phyloP scores from a whole-genome alignment of 768 basidiomycete species.

The Xerocomellus intermedius region DNA sequence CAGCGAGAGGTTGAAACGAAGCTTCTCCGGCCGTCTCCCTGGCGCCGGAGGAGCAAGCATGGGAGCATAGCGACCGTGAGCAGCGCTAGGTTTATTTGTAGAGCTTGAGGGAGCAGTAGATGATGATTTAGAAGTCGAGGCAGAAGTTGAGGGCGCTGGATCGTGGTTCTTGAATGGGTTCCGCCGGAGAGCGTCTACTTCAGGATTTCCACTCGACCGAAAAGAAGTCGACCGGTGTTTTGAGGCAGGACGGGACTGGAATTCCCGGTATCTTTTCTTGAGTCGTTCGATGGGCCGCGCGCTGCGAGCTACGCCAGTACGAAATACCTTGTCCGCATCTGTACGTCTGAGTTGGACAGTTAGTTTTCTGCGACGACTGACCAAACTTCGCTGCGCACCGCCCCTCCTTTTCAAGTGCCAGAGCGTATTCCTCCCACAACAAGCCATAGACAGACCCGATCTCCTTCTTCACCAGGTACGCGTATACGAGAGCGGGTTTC shows the following conservation, averaged over 20 bases:
- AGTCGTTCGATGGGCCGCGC: constrained; percentile 84
- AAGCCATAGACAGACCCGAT: constrained; percentile 76
- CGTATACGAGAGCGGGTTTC: constrained; percentile 65
- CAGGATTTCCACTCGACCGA: constrained; percentile 26
- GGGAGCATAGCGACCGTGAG: constrained; percentile 55
- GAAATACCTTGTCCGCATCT: constrained; percentile 81
- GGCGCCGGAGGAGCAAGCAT: constrained; percentile 71
- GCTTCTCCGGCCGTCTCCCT: constrained; percentile 70
- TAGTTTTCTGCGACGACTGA: constrained; percentile 4
- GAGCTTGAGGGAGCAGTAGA: constrained; percentile 32
- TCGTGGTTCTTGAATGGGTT: constrained; percentile 39
- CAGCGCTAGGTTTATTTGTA: constrained; percentile 36
- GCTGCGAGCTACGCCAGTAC: constrained; percentile 74
- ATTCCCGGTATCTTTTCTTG: constrained; percentile 77
- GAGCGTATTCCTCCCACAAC: constrained; percentile 91
- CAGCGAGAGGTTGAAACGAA: constrained; percentile 64
- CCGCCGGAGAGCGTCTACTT: constrained; percentile 33
- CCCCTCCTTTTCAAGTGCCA: constrained; percentile 69
- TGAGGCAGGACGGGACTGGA: constrained; percentile 52
- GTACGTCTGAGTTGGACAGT: constrained; percentile 45
- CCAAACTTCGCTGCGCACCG: constrained; percentile 49
- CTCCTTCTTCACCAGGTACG: constrained; percentile 66
- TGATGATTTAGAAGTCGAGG: constrained; percentile 23
- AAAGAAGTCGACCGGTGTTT: constrained; percentile 26
- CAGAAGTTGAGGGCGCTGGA: constrained; percentile 32